Conservation (phyloP, 495 filamentous ascomycete species). For the Tuber microsphaerosporum region DNA sequence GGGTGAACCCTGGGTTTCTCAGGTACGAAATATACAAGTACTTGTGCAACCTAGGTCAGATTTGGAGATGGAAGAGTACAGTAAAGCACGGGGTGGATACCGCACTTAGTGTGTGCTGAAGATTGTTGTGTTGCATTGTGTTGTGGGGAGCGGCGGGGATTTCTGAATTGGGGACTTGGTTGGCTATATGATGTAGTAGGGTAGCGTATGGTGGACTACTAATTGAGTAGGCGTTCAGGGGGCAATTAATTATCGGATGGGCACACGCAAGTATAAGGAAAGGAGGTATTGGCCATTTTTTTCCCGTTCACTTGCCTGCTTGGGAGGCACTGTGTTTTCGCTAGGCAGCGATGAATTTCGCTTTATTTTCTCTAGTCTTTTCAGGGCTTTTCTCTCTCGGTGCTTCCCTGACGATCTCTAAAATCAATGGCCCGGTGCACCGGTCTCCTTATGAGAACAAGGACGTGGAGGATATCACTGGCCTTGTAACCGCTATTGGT, state of each 20-base stretch:
- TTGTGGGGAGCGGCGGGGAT: not conserved
- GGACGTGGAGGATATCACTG: constrained; percentile 50
- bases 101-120: not conserved
- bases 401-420: constrained; percentile 51
- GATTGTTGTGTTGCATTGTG: no score
- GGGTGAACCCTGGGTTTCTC: constrained; percentile 6
- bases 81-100: constrained; percentile 4
- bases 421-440: constrained; percentile 58
- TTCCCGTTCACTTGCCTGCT: not conserved
- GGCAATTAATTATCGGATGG: not conserved
- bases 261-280: constrained; percentile 13
- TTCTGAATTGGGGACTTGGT: not conserved
- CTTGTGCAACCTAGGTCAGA: not conserved
- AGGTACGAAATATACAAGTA: not conserved
- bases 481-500: constrained; percentile 55
- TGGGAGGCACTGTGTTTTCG: not conserved
- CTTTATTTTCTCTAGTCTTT: constrained; percentile 15
- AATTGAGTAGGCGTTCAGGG: not conserved
- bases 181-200: constrained; percentile 4
- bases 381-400: constrained; percentile 15
- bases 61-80: constrained; percentile 6
- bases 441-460: constrained; percentile 51
- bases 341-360: constrained; percentile 22
- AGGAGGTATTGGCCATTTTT: not conserved
- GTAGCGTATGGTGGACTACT: constrained; percentile 8